Evolutionary conservation across 139 green algal genomes (phyloP).

Genomic region (Chlorella sp.): DNA sequence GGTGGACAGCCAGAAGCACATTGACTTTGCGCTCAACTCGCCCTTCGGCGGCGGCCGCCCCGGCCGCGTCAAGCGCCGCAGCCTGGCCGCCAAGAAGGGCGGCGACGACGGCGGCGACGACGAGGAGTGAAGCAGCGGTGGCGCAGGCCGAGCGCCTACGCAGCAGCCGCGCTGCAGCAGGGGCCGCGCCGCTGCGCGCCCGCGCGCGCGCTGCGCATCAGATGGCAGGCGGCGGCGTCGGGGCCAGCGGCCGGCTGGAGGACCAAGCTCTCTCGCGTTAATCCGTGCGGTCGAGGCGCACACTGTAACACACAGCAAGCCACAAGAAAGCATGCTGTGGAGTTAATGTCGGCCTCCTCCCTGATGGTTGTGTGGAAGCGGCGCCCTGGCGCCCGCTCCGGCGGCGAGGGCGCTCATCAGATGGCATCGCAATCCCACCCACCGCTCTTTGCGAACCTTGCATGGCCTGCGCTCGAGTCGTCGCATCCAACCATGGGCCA

Average conservation of each 20-base stretch:
- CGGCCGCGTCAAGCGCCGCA: conserved; percentile 91
- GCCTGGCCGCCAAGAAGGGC: conserved; percentile 39
- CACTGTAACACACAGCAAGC: no score
- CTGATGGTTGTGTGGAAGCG: background rate
- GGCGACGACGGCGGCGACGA: conserved; percentile 47
- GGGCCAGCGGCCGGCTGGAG: background rate
- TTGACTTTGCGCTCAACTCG: conserved; percentile 97
- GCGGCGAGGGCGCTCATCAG: background rate
- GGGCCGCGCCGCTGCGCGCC: background rate
- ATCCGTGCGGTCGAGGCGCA: no score
- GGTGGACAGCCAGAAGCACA: conserved; percentile 99
- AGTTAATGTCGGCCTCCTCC: no score
- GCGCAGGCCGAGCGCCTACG: background rate
- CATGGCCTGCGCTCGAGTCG: no score
- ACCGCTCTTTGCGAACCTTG: background rate
- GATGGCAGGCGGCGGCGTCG: background rate
- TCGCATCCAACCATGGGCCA: no score
- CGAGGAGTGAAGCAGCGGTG: conserved; percentile 26
- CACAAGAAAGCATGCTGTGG: no score
- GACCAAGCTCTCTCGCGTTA: no score
- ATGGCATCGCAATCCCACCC: background rate
- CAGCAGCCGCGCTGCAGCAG: background rate
- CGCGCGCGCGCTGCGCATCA: background rate
- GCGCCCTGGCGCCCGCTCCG: background rate
- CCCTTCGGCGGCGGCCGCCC: conserved; percentile 97